A percentile compares a stretch with the other conserved stretches of the same genome.
phyloP scores from a whole-genome alignment of 2,329 filamentous ascomycete genomes.

The Rhinocladiella similis region DNA sequence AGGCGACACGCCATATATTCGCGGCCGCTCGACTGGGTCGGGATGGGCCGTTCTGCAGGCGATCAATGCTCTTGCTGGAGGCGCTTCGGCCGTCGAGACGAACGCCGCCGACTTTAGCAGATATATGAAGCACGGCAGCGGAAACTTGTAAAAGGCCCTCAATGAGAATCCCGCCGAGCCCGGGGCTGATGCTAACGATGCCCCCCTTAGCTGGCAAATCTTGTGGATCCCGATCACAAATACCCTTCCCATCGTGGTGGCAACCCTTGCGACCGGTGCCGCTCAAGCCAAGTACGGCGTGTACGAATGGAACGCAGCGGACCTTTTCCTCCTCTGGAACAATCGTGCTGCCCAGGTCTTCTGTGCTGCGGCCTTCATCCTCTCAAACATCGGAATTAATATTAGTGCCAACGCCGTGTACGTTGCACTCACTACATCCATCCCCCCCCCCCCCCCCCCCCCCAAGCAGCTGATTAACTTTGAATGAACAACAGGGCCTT shows the following conservation, averaged over 20 bases:
- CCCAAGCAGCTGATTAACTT: too few relatives aligned
- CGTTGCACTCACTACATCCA: constrained; percentile 57
- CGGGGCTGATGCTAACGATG: too few relatives aligned
- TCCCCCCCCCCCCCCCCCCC: too few relatives aligned
- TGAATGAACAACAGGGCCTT: too few relatives aligned
- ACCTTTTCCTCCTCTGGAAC: constrained; percentile 7
- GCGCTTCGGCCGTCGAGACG: too few relatives aligned
- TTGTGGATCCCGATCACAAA: neutral
- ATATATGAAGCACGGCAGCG: too few relatives aligned
- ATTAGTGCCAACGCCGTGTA: constrained; percentile 54
- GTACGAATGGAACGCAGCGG: constrained; percentile 9
- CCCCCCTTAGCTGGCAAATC: neutral
- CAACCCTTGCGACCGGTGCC: neutral
- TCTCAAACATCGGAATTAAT: constrained; percentile 48
- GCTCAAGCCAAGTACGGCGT: neutral
- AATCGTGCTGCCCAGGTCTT: constrained; percentile 46
- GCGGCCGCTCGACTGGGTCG: too few relatives aligned
- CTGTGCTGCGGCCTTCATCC: constrained; percentile 49
- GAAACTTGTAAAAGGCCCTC: too few relatives aligned
- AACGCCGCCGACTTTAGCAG: too few relatives aligned
- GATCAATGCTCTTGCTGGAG: too few relatives aligned
- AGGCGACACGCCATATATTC: neutral
- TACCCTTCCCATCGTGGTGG: constrained; percentile 5
- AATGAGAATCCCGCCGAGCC: too few relatives aligned
- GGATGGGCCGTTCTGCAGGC: too few relatives aligned